Evolutionary conservation across 805 yeast species (phyloP).

Genomic region (Nakazawaea peltata): DNA sequence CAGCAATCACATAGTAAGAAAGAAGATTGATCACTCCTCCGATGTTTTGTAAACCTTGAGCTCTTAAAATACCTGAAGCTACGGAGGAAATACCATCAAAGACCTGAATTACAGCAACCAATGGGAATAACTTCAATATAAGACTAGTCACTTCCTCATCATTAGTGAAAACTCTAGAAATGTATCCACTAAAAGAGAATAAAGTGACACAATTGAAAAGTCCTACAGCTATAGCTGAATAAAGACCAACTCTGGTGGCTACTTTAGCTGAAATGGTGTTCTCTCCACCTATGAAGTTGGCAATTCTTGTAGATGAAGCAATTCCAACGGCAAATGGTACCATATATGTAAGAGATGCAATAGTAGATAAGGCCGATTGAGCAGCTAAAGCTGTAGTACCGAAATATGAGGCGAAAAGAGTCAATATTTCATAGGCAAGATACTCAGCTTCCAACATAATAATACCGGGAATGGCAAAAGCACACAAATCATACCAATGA

Average conservation of each 20-base stretch:
- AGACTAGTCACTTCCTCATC: conserved; percentile 49
- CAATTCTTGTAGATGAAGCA: conserved; percentile 47
- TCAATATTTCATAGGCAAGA: conserved; percentile 49
- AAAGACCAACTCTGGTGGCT: conserved; percentile 35
- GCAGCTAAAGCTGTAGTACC: conserved; percentile 49
- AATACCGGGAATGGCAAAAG: conserved; percentile 44
- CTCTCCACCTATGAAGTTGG: conserved; percentile 41
- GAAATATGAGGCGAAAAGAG: conserved; percentile 42
- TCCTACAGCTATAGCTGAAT: conserved; percentile 25
- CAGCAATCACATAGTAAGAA: conserved; percentile 63
- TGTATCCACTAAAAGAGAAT: conserved; percentile 34
- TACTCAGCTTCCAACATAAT: conserved; percentile 50
- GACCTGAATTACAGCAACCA: conserved; percentile 57
- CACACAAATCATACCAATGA: conserved; percentile 32
- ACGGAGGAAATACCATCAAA: conserved; percentile 66
- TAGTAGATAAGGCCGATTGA: conserved; percentile 45
- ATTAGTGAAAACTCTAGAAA: conserved; percentile 52
- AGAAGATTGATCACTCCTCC: conserved; percentile 66
- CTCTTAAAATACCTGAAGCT: conserved; percentile 66
- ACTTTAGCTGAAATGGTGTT: conserved; percentile 25
- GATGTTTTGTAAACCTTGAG: conserved; percentile 66
- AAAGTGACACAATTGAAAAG: conserved; percentile 35
- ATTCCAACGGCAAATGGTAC: conserved; percentile 52
- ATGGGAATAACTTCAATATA: conserved; percentile 52
- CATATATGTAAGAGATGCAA: conserved; percentile 44